Base-by-base conservation (phyloP, 2,329 filamentous ascomycete genomes). In the Blumeriella jaapii region DNA sequence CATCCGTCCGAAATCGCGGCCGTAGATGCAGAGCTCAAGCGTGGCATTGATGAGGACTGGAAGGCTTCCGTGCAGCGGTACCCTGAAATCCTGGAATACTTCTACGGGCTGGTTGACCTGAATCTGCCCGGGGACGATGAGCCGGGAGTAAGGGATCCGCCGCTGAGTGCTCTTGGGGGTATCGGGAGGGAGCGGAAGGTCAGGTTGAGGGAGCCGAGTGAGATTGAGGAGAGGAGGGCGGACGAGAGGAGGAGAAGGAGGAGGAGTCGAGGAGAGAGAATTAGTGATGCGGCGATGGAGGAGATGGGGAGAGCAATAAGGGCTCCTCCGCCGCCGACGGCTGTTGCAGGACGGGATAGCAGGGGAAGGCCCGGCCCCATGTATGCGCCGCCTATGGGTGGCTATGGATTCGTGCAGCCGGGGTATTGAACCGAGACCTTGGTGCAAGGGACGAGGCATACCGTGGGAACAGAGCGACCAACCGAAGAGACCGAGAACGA, bases 41-140 rank as follows among this genome's bases (percentile, higher is more conserved):
- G 73, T 31, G 80, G 79, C 41, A 80, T 86, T 50, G 80, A 86
- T 50, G 76, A 82, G 42, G 82, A 86, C 60, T 89, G 82, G 82
- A 71, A 78, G 50, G 67, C 71, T 18, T 79, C 76, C 30, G 81
- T 86, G 24, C 71, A 83, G 49, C 69, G 76, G 36, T 89, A 87
- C 49, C 82, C 82, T 4, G 79, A 86, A 54, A 76, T 87, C n/a
- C 63, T 89, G 36, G 78, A 85, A 57, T 85, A 87, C 58, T 87
- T 81, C 54, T 87, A 79, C 67, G 44, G 72, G 40, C 62, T 86
- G 23, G 77, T 86, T 22, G 71, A 77, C 36, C 55, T 85, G 39
- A 69, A 64, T 14, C 58, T 83, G 4, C 81, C 82, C 0, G 59
- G 60, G 25, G 77, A 84, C 38, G 64, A 74, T 35, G 74, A 78